Percentiles rank a stretch among this genome's conserved stretches.
These are phyloP conservation scores for Phytophthora brassicae DNA, from an alignment of 352 stramenopile species.

Conservation along the genomic window DNA sequence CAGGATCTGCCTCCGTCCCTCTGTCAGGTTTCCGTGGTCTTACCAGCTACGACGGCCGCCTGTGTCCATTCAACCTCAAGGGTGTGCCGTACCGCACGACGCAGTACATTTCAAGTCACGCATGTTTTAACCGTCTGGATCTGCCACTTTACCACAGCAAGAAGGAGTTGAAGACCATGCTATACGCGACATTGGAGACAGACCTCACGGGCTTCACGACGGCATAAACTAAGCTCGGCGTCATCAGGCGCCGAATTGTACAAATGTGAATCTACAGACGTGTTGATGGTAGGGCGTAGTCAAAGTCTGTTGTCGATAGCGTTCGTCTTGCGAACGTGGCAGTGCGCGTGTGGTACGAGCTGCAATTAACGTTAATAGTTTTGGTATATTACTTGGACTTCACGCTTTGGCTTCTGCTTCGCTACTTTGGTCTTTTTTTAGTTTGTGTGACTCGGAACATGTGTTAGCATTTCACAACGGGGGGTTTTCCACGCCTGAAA, in stretches of 20 bases:
- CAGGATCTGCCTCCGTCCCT: constrained; percentile 76
- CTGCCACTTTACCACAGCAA: constrained; percentile 93
- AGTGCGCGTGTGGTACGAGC: background rate
- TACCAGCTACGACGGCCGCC: constrained; percentile 78
- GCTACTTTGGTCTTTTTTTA: too few relatives aligned
- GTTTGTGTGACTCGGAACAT: too few relatives aligned
- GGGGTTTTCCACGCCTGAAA: too few relatives aligned
- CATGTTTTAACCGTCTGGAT: constrained; percentile 92
- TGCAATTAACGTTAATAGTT: constrained; percentile 3
- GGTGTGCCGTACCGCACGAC: constrained; percentile 43
- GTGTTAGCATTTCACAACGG: too few relatives aligned
- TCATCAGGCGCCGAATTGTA: background rate
- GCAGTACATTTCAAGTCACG: constrained; percentile 73
- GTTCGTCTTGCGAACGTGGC: background rate
- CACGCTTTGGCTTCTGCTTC: too few relatives aligned
- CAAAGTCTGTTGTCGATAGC: background rate
- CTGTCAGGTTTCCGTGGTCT: constrained; percentile 69
- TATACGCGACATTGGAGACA: constrained; percentile 64
- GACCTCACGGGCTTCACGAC: constrained; percentile 77
- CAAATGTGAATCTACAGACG: constrained; percentile 12
- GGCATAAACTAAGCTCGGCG: constrained; percentile 27
- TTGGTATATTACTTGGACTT: background rate
- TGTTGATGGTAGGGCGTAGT: background rate
- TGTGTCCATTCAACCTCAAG: constrained; percentile 79
- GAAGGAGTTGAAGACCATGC: constrained; percentile 70